Evolutionary conservation across 768 basidiomycete species (phyloP), one percentile per base, ranked within the genome.

Genomic region (Boletus barrowsii): DNA sequence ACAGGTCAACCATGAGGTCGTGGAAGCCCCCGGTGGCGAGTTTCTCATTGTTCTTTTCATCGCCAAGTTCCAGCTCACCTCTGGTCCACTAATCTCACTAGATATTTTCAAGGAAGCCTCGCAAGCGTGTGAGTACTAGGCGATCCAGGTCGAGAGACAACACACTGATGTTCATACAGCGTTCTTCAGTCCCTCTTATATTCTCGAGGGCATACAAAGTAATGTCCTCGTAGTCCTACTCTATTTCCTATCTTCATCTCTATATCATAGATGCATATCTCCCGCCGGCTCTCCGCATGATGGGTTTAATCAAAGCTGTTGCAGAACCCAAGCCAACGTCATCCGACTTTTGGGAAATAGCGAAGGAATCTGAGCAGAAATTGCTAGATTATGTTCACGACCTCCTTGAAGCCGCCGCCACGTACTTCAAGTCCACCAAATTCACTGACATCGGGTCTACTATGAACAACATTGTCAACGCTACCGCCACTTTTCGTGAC

Each of bases 311-410:
- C 26, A 29, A 45, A 17, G 22, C 29, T 8, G 14, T 18, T 8
- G 20, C 35, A 15, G 42, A 8, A 2, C 15, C 54, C 14, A 2
- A 33, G 18, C 22, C 30, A 9, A 37, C 62, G 2, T 14, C 49
- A 1, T 20, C 42, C 7, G 50, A 63, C 30, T 54, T 57, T 37
- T 64, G 53, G 62, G 53, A 64, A 11, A 33, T 7, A 22, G 62
- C 42, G 26, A 26, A 26, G 26, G 26, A 26, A 26, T 26, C 26
- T 26, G 26, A 26, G 26, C 8, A 26, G 26, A 0, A 52, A 32
- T 20, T 63, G 2, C 62, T 49, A 10, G 40, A 44, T 3, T 47
- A 63, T 40, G 24, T 56, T 33, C 54, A 50, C 6, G 39, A n/a
- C 22, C 11, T 62, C 13, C 61, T 63, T 2, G 8, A 6, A 11